phyloP scores from a whole-genome alignment of 257 asterid genomes.

The Nicotiana knightiana region DNA sequence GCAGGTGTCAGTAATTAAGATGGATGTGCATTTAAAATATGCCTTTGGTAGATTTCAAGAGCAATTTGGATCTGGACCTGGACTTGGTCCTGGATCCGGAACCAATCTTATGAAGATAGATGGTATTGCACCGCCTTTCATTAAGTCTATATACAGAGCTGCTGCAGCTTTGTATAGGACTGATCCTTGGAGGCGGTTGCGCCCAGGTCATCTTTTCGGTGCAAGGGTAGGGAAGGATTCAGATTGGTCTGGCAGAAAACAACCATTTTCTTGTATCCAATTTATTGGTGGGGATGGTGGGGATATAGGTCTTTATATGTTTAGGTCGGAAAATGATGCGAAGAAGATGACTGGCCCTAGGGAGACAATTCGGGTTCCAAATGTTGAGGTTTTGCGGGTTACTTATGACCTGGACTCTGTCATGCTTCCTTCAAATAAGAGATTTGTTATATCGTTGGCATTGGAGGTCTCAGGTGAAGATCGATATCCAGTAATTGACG shows the following conservation, averaged over 20 bases:
- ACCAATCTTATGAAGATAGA: slow-evolving; percentile 42
- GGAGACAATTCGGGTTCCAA: slow-evolving; percentile 40
- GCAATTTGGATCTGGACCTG: slow-evolving; percentile 56
- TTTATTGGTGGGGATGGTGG: slow-evolving; percentile 61
- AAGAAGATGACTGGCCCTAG: slow-evolving; percentile 36
- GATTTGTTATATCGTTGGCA: slow-evolving; percentile 28
- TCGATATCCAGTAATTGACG: slow-evolving; percentile 45
- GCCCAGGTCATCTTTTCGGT: slow-evolving; percentile 44
- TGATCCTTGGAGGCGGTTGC: slow-evolving; percentile 55
- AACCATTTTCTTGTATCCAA: slow-evolving; percentile 46
- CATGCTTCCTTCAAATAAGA: slow-evolving; percentile 31
- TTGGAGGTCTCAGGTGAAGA: slow-evolving; percentile 47
- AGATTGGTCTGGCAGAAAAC: slow-evolving; percentile 42
- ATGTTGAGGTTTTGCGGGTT: slow-evolving; percentile 46
- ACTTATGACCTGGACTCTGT: slow-evolving; percentile 40
- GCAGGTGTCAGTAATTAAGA: background rate
- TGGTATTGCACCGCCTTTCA: slow-evolving; percentile 29
- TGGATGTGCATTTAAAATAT: slow-evolving; percentile 45
- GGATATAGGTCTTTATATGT: slow-evolving; percentile 47
- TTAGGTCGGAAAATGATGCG: slow-evolving; percentile 42
- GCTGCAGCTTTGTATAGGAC: slow-evolving; percentile 53
- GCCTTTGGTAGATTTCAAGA: slow-evolving; percentile 42
- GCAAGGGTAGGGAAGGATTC: slow-evolving; percentile 41
- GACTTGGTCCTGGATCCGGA: slow-evolving; percentile 56
- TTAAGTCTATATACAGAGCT: slow-evolving; percentile 37